Evolutionary conservation across 2,329 filamentous ascomycete genomes (phyloP), one percentile per base, ranked within the genome.

Genomic region (Metarhizium album): DNA sequence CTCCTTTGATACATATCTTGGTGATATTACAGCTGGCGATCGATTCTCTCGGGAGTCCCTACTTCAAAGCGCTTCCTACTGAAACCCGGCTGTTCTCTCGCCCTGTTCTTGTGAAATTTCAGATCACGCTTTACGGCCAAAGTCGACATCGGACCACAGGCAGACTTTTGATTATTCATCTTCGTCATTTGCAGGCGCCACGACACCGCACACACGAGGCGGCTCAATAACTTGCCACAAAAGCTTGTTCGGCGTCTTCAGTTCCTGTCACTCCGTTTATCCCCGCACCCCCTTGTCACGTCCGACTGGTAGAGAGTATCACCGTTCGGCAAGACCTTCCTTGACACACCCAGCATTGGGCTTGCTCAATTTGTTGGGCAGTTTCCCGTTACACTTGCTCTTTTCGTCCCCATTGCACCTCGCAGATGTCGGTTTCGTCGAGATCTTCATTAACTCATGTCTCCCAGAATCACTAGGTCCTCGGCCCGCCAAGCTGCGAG

Each of bases 391-490:
- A 24, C 55, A 57, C 48, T 49, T 54, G 46, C 54, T 59, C 60
- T 53, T 57, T 65, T 59, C 59, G 63, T 59, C 59, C 59, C 58
- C 50, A 48, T 54, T 52, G 42, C 48, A 38, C 33, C 55, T 61
- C 52, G 58, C 57, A 63, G 65, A 51, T 53, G 48, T 50, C 43
- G 48, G 42, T 46, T 7, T 35, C 42, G 24, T 46, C 24, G 35
- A 27, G 37, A 35, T 42, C 18, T 37, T 37, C 22, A 40, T 54
- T 68, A 67, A 84, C 87, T 91, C 83, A 96, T 95, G 90, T 88
- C 87, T 82, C 76, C 83, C 80, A 96, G 90, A 87, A 84, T 93
- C 64, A 96, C 91, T 78, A 89, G 91, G 76, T 93, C 90, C 64
- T 86, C 90, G 70, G 86, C 90, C 75, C 90, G 90, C 77, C 84